These are phyloP conservation scores for Amniculicola lignicola DNA, from an alignment of 495 filamentous ascomycete species.

Conservation along the genomic window DNA sequence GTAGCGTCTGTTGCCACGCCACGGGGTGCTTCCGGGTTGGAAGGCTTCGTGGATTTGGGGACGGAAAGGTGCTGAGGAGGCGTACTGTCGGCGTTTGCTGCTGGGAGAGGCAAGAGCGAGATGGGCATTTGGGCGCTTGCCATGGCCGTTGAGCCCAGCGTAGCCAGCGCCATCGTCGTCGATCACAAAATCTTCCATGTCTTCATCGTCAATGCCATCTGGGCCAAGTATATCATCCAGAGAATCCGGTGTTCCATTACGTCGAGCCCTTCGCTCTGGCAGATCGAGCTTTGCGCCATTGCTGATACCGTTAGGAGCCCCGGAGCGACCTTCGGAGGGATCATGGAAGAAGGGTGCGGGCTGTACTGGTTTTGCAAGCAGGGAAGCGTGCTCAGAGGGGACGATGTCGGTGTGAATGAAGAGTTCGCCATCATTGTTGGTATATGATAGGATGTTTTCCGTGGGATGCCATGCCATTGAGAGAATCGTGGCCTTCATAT, in stretches of 20 bases:
- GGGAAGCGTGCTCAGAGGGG: constrained; percentile 56
- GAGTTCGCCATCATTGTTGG: constrained; percentile 83
- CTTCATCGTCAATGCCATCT: constrained; percentile 35
- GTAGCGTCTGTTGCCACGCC: constrained; percentile 90
- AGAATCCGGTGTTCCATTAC: constrained; percentile 52
- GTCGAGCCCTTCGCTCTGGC: constrained; percentile 40
- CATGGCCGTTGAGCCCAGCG: constrained; percentile 58
- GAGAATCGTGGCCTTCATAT: constrained; percentile 62
- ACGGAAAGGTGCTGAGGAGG: constrained; percentile 46
- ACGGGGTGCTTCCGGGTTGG: constrained; percentile 91
- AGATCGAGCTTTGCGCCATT: constrained; percentile 54
- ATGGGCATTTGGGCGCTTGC: constrained; percentile 57
- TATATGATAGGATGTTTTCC: constrained; percentile 83
- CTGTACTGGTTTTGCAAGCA: constrained; percentile 61
- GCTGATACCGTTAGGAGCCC: constrained; percentile 50
- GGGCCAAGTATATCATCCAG: constrained; percentile 60
- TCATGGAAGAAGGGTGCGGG: constrained; percentile 84
- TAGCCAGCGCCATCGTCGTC: constrained; percentile 97
- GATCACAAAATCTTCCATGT: constrained; percentile 75
- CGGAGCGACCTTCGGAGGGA: constrained; percentile 67
- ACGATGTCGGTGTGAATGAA: constrained; percentile 84
- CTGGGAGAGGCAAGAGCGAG: constrained; percentile 46
- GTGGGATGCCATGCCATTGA: constrained; percentile 88
- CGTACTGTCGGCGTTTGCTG: constrained; percentile 61
- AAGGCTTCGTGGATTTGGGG: constrained; percentile 77